phyloP scores from a whole-genome alignment of 179 eudicot genomes.

The Beta corolliflora region DNA sequence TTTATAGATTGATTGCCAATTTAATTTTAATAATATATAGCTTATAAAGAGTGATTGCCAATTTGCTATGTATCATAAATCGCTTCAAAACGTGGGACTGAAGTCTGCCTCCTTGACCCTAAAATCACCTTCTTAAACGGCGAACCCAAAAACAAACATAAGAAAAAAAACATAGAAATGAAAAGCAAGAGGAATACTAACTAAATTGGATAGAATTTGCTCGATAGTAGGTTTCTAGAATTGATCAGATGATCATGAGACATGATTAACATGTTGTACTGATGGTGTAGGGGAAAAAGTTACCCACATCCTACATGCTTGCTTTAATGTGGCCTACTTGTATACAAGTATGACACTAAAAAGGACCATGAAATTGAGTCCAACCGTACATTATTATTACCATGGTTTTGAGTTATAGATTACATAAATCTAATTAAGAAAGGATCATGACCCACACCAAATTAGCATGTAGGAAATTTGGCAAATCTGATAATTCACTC shows the following conservation, averaged over 20 bases:
- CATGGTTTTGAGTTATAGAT: neutral
- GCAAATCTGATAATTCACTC: neutral
- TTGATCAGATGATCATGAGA: slow-evolving; percentile 32
- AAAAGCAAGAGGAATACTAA: neutral
- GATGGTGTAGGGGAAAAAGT: slow-evolving; percentile 38
- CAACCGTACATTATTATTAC: slow-evolving; percentile 22
- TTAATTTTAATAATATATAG: no score
- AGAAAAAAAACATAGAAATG: no score
- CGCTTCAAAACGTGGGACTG: no score
- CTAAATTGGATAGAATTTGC: neutral
- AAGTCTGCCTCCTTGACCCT: no score
- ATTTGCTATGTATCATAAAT: no score
- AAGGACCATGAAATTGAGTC: slow-evolving; percentile 11
- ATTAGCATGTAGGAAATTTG: slow-evolving; percentile 12
- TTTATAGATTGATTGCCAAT: no score
- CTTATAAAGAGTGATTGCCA: no score
- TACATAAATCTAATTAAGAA: slow-evolving; percentile 12
- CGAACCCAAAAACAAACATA: no score
- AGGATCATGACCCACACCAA: slow-evolving; percentile 19
- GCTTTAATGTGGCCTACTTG: slow-evolving; percentile 34
- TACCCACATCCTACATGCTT: slow-evolving; percentile 16
- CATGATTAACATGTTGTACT: slow-evolving; percentile 34
- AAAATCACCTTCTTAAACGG: no score
- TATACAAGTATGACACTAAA: slow-evolving; percentile 25
- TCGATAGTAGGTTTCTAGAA: neutral